Conservation (phyloP, 352 stramenopile genomes). For the Thraustotheca clavata region DNA sequence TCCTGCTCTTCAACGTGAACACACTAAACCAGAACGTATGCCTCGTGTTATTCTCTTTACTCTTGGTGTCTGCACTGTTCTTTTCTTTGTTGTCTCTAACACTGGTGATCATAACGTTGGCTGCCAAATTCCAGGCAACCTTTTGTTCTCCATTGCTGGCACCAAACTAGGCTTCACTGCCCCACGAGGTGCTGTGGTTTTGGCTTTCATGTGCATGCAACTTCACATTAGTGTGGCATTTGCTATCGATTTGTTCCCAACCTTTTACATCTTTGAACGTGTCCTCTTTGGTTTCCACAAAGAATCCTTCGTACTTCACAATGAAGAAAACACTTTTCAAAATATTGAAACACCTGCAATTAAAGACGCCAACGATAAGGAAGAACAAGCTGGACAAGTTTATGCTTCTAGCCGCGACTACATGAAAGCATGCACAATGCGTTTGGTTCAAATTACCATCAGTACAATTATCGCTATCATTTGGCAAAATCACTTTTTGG, state of each 20-base stretch:
- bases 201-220: slow-evolving; percentile 24
- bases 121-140: slow-evolving; percentile 25
- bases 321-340: neutral
- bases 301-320: neutral
- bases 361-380: neutral
- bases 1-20: slow-evolving; percentile 22
- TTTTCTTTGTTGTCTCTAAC: slow-evolving; percentile 20
- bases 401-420: slow-evolving; percentile 7
- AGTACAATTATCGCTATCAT: slow-evolving; percentile 38
- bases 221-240: slow-evolving; percentile 25
- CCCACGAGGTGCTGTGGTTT: slow-evolving; percentile 10
- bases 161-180: slow-evolving; percentile 20
- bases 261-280: slow-evolving; percentile 26
- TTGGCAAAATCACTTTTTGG: slow-evolving; percentile 32
- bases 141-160: slow-evolving; percentile 25
- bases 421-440: slow-evolving; percentile 17
- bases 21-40: slow-evolving; percentile 23
- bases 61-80: slow-evolving; percentile 12
- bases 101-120: slow-evolving; percentile 21
- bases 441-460: slow-evolving; percentile 30
- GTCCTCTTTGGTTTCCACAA: slow-evolving; percentile 25
- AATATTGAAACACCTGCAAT: neutral
- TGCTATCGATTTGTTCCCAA: slow-evolving; percentile 20
- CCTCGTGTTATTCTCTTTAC: slow-evolving; percentile 24
- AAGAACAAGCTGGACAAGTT: neutral